A percentile compares a stretch with the other conserved stretches of the same genome.
Conservation (phyloP, 1,284 basidiomycete species). For the Naganishia sp. region DNA sequence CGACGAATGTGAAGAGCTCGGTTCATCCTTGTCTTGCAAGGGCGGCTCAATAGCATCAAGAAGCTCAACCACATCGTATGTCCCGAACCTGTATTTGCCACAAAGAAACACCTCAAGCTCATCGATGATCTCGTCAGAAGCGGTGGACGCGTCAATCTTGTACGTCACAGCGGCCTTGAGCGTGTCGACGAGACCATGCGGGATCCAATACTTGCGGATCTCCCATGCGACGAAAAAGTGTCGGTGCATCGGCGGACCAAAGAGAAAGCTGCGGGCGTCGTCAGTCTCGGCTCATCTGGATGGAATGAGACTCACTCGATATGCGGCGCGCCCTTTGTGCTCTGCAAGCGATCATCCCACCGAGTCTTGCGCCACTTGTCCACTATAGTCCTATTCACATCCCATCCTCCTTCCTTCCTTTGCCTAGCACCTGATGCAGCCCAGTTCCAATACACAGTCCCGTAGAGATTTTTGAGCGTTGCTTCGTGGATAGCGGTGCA, state of each 20-base stretch:
- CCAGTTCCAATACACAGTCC: conserved; percentile 20
- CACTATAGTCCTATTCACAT: neutral
- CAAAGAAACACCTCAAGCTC: conserved; percentile 22
- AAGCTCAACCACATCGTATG: conserved; percentile 7
- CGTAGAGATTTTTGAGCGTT: neutral
- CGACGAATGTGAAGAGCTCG: neutral
- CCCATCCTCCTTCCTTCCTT: conserved; percentile 1
- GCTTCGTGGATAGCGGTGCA: conserved; percentile 5
- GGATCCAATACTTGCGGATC: conserved; percentile 15
- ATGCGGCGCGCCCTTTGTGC: neutral
- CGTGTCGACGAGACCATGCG: neutral
- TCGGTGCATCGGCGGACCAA: conserved; percentile 19
- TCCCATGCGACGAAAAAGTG: conserved; percentile 16
- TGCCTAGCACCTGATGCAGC: neutral
- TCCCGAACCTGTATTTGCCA: conserved; percentile 8
- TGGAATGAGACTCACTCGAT: neutral
- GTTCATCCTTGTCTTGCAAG: conserved; percentile 1
- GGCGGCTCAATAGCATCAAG: conserved; percentile 20
- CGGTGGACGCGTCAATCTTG: conserved; percentile 16
- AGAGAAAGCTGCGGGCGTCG: conserved; percentile 3
- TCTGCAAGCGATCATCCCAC: conserved; percentile 10
- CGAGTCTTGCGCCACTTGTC: conserved; percentile 6
- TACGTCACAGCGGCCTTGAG: conserved; percentile 18
- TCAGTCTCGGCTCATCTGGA: neutral
- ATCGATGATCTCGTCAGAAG: neutral